Conservation (phyloP, 2,329 filamentous ascomycete genomes). For the Pyrenophora graminea region DNA sequence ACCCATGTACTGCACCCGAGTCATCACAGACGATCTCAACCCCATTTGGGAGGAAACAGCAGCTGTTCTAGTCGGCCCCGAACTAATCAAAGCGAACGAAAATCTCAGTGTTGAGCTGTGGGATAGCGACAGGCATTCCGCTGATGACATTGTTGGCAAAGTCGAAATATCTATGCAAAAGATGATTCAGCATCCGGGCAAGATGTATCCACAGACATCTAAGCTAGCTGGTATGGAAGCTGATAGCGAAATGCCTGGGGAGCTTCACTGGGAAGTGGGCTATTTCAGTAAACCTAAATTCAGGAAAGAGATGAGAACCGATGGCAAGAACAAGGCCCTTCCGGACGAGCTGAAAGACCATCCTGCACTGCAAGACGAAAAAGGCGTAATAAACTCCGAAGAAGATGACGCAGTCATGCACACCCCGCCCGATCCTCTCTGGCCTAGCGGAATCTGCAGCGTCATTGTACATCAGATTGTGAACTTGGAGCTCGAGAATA, state of each 20-base stretch:
- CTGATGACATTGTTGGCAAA: conserved; percentile 94
- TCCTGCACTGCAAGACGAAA: conserved; percentile 83
- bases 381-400: conserved; percentile 72
- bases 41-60: conserved; percentile 89
- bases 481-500: conserved; percentile 87
- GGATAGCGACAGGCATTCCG: conserved; percentile 91
- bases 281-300: conserved; percentile 93
- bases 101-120: conserved; percentile 91
- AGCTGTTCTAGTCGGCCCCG: conserved; percentile 82
- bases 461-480: conserved; percentile 93
- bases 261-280: conserved; percentile 94
- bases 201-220: conserved; percentile 88
- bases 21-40: conserved; percentile 93
- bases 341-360: conserved; percentile 74
- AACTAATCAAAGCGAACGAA: conserved; percentile 91
- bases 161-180: conserved; percentile 92
- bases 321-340: conserved; percentile 79
- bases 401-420: conserved; percentile 84
- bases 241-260: conserved; percentile 86
- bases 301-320: conserved; percentile 79
- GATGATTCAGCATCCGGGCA: conserved; percentile 89
- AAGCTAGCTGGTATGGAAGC: conserved; percentile 81
- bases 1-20: conserved; percentile 94
- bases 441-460: conserved; percentile 88
- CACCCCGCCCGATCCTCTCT: conserved; percentile 93